Conservation (phyloP, 352 stramenopile genomes). For the Globisporangium heterothallicum region DNA sequence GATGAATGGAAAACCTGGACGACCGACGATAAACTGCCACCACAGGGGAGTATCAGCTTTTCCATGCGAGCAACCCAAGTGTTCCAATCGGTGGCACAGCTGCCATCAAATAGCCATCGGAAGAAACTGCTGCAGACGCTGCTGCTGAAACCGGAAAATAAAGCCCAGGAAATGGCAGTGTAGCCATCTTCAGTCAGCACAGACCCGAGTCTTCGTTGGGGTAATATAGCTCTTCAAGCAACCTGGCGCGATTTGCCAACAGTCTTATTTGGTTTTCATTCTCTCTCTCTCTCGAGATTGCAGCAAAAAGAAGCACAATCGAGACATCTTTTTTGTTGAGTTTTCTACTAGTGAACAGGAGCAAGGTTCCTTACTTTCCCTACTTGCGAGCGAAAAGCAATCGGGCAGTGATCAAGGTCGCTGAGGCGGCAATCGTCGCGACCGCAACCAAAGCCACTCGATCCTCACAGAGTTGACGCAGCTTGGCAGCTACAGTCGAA, state of each 20-base stretch:
- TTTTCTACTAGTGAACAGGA: not conserved
- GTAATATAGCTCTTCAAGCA: no score
- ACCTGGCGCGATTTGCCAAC: no score
- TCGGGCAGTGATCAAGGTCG: conserved; percentile 39
- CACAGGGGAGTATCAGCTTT: conserved; percentile 36
- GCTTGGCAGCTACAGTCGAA: conserved; percentile 16
- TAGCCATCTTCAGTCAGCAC: conserved; percentile 4
- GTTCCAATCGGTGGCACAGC: conserved; percentile 44
- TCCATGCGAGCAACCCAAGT: conserved; percentile 33
- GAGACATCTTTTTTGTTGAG: not conserved
- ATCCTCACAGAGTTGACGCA: conserved; percentile 36
- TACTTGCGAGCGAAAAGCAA: conserved; percentile 38
- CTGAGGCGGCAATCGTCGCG: conserved; percentile 44
- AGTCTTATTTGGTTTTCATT: no score
- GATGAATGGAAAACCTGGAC: conserved; percentile 60
- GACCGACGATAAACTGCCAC: conserved; percentile 46
- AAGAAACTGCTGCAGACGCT: conserved; percentile 58
- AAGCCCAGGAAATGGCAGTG: conserved; percentile 26
- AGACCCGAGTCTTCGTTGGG: no score
- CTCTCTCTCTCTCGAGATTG: no score
- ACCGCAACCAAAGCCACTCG: conserved; percentile 44
- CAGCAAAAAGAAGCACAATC: no score
- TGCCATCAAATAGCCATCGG: conserved; percentile 37
- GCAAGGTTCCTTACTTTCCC: not conserved
- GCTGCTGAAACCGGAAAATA: conserved; percentile 54